Base-by-base conservation (phyloP, 257 asterid genomes). In the Solanum gracilifrons region DNA sequence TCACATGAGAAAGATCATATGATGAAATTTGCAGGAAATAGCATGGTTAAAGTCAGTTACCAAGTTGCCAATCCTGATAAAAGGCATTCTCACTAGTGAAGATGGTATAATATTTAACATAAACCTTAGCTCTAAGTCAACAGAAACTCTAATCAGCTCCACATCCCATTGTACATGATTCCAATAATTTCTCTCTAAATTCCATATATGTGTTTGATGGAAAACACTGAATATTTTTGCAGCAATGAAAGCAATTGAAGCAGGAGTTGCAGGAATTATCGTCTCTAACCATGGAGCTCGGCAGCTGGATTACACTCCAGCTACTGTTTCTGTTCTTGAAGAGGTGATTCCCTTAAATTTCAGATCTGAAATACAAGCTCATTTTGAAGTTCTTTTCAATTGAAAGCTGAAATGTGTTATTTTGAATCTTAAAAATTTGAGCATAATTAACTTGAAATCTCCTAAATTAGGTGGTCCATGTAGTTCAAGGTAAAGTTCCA, bases 211-310 rank as follows among this genome's bases (percentile, higher is more conserved):
- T 51, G 60, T 51, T 51, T 18, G 13, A 32, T 72, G 79, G 16
- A 21, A 20, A 13, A 73, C 29, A 71, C 27, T 73, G 27, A 33
- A 20, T 36, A 7, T 36, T 87, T 35, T 41, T 90, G 91, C 92
- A 94, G 96, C 96, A 41, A 82, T 89, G 55, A 91, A 85, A 85
- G 93, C 97, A 12, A 23, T 92, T 86, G 95, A 94, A 88, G 94
- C 84, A 55, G 96, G 95, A 55, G 92, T 89, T 62, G 90, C 92
- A 11, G 94, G 95, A 68, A 90, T 93, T 25, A 62, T 94, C 20
- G 95, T 94, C 55, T 93, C 96, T 83, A 93, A 94, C 88, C 97
- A 93, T 86, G 96, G 96, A 79, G 97, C 91, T 82, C 94, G 93
- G 74, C 96, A 93, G 89, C 90, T 93, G 12, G 94, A 94, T 83